Evolutionary conservation across 352 stramenopile species (phyloP).

Genomic region (Globisporangium cederbergense): DNA sequence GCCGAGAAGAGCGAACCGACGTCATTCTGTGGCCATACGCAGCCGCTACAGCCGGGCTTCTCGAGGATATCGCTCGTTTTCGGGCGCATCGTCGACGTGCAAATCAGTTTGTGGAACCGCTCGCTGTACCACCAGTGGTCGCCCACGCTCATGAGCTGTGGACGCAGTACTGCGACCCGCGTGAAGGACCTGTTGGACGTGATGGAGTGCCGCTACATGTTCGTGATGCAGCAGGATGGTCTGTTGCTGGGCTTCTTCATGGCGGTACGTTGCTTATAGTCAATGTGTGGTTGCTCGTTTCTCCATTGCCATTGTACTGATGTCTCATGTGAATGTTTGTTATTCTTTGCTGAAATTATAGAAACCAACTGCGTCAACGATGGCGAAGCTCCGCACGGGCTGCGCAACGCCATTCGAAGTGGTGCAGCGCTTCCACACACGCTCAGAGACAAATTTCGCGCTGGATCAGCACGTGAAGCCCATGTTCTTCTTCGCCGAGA

Average conservation of each 20-base stretch:
- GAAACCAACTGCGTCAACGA: conserved; percentile 46
- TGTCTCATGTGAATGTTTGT: neutral
- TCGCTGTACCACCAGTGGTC: conserved; percentile 50
- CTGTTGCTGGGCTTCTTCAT: conserved; percentile 60
- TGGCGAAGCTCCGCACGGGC: conserved; percentile 39
- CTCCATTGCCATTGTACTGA: neutral
- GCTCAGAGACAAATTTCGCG: conserved; percentile 17
- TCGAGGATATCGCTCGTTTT: conserved; percentile 58
- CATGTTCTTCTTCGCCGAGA: conserved; percentile 67
- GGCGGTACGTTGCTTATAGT: conserved; percentile 21
- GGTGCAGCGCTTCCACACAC: conserved; percentile 45
- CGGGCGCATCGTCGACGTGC: conserved; percentile 48
- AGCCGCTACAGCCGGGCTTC: conserved; percentile 19
- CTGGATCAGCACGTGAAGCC: conserved; percentile 20
- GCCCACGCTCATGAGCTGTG: conserved; percentile 14
- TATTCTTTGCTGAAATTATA: neutral
- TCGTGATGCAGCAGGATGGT: conserved; percentile 64
- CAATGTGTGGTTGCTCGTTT: neutral
- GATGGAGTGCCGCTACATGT: conserved; percentile 60
- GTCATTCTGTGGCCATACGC: conserved; percentile 3
- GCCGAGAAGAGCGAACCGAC: conserved; percentile 26
- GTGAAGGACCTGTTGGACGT: conserved; percentile 22
- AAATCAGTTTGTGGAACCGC: conserved; percentile 65
- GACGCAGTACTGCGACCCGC: conserved; percentile 16
- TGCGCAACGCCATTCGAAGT: conserved; percentile 51